Base-by-base conservation (phyloP, 495 filamentous ascomycete species). In the Penicillium antarcticum region DNA sequence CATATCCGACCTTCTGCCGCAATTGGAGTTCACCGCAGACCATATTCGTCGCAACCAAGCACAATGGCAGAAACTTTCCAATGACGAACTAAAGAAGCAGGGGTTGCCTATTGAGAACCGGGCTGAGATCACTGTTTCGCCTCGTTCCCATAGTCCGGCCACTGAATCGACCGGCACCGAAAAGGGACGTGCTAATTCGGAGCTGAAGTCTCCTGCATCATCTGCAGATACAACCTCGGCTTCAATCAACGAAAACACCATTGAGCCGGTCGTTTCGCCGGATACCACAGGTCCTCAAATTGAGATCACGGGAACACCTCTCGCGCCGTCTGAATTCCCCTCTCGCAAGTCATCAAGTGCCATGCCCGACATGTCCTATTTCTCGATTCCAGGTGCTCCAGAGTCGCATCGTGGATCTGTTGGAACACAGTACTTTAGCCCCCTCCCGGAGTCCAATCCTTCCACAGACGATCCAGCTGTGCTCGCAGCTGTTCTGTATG, bases 1-100 rank as follows among this genome's bases (percentile, higher is more conserved):
- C 18, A 83, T 96, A 14, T 82, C 87, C 21, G 85, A 95, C 46
- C 81, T 97, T 35, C 70, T 97, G 43, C 91, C 94, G 6, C 80
- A 78, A 18, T 85, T 98, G 83, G 71, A 77, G 32, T 96, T 92
- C 64, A 88, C 83, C 31, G 86, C 92, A 7, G 80, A 87, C 3
- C 89, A 96, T 62, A 83, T 97, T 38, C 74, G 83, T 21, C 64
- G 66, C 23, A 98, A 97, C 67, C 85, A 86, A 61, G 60, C 66
- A 1, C 75, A 80, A 16, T 98, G 95, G 82, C 81, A 88, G 45
- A 62, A 73, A 31, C 80, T 81, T 40, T 82, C 91, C 23, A 81
- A 84, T 37, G 56, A 81, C 60, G 66, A 78, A 53, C 63, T 68
- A 38, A 58, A 55, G 37, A 70, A 67, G 45, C 61, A 65, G 37